Conservation (phyloP, 352 stramenopile species). For the Thalassiosira exigua region DNA sequence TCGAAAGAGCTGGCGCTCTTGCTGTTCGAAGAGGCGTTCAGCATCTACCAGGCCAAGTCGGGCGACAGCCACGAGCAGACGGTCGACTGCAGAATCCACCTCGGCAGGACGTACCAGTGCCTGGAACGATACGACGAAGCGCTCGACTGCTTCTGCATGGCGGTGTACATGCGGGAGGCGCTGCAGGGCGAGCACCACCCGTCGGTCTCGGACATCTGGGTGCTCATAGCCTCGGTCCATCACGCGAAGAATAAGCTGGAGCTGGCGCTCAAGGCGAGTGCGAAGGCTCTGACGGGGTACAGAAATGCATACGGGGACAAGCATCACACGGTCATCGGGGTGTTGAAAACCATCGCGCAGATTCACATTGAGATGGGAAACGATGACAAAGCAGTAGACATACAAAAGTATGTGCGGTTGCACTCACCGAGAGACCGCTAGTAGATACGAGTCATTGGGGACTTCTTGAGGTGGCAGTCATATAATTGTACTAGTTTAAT, state of each 20-base stretch:
- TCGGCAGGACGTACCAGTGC: conserved; percentile 24
- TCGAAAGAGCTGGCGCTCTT: conserved; percentile 32
- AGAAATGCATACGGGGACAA: conserved; percentile 49
- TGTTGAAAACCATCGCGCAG: conserved; percentile 49
- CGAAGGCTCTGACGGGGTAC: conserved; percentile 51
- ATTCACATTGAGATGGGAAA: conserved; percentile 55
- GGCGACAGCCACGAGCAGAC: conserved; percentile 43
- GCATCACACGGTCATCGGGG: conserved; percentile 36
- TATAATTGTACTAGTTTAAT: no score
- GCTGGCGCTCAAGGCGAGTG: conserved; percentile 38
- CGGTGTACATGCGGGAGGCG: conserved; percentile 52
- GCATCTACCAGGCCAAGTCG: conserved; percentile 44
- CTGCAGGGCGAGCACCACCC: conserved; percentile 44
- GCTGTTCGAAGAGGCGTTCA: conserved; percentile 44
- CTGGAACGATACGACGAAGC: conserved; percentile 41
- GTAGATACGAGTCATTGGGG: no score
- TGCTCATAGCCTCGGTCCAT: conserved; percentile 43
- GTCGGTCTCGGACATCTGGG: conserved; percentile 49
- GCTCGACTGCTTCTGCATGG: conserved; percentile 44
- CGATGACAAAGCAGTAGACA: conserved; percentile 43
- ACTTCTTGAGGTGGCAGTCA: no score
- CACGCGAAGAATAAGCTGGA: conserved; percentile 38
- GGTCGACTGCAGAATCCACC: conserved; percentile 35
- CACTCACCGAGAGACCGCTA: no score
- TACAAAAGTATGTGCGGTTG: no score